Evolutionary conservation across 2,329 filamentous ascomycete genomes (phyloP), one percentile per base, ranked within the genome.

Genomic region (Arachnomyces sp.): DNA sequence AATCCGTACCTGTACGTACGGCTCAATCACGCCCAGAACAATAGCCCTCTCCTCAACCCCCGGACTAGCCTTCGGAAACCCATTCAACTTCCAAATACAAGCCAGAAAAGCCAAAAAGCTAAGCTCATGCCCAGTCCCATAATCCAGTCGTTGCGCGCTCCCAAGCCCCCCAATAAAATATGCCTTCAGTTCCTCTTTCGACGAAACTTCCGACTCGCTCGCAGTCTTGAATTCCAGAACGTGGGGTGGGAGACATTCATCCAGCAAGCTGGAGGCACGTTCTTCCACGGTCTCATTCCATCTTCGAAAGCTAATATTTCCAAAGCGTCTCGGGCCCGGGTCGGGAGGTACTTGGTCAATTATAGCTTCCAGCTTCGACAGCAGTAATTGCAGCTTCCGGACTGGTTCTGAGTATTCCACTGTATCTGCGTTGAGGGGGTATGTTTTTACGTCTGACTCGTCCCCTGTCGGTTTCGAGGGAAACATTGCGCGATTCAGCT

Each of bases 111-210:
- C 90, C 6, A 96, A 62, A 54, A 98, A 98, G 63, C 85, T 94
- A 38, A 98, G 68, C 58, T 98, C 92, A 60, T 98, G 92, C 0
- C 92, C 92, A 0, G 92, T 96, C 2, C 92, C 92, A 57, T 95
- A 98, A 64, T 98, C 92, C 17, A 98, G 70, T 39, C 92, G 72
- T 54, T 95, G 87, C 0, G 85, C 64, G 56, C 88, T 96, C 3
- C 92, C 92, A 63, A 94, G 95, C 3, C 77, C 77, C 11, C 88
- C 89, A 3, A 94, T 61, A 1, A 98, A 74, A 59, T 98, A 98
- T 31, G 77, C 73, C 42, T 70, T 73, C 7, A 95, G 66, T 63
- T 96, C 90, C 35, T 74, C 73, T 49, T 72, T 70, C 4, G 77
- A 65, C 61, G 2, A 59, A 62, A 12, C 58, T 55, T 8, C 52